Evolutionary conservation across 2,329 filamentous ascomycete genomes (phyloP).

Genomic region (Corynespora cassiicola): DNA sequence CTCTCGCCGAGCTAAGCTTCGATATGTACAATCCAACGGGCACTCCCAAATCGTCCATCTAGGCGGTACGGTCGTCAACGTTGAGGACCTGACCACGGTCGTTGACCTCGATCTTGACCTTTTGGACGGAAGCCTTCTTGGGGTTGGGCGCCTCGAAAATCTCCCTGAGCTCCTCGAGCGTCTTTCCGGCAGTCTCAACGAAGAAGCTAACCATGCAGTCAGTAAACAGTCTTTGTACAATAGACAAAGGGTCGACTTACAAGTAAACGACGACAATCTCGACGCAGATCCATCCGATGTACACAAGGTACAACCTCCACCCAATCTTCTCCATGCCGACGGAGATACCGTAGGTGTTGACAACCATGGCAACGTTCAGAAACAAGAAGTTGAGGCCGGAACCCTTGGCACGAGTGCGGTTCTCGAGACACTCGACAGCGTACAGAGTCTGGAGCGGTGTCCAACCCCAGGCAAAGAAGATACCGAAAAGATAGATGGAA

Average conservation of each 20-base stretch:
- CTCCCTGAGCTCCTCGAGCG: conserved; percentile 38
- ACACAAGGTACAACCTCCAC: conserved; percentile 41
- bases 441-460: conserved; percentile 49
- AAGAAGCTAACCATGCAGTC: conserved; percentile 32
- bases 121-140: conserved; percentile 28
- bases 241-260: conserved; percentile 3
- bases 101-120: conserved; percentile 31
- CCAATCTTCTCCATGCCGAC: conserved; percentile 39
- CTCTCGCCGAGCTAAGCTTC: too few species aligned
- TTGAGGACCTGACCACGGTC: conserved; percentile 31
- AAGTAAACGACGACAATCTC: conserved; percentile 35
- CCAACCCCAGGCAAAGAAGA: conserved; percentile 49
- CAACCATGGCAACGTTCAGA: conserved; percentile 41
- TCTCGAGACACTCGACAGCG: conserved; percentile 47
- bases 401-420: conserved; percentile 47
- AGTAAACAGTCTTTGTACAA: neutral
- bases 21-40: too few species aligned
- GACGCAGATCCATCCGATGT: conserved; percentile 39
- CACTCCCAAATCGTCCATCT: too few species aligned
- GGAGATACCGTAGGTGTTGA: conserved; percentile 41
- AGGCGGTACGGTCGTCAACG: conserved; percentile 13
- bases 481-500: conserved; percentile 50
- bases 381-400: conserved; percentile 42
- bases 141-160: conserved; percentile 41
- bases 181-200: conserved; percentile 41